Percentiles rank a stretch among this genome's conserved stretches.
phyloP scores from a whole-genome alignment of 345 rosid genomes.

The Citrus unshiu region DNA sequence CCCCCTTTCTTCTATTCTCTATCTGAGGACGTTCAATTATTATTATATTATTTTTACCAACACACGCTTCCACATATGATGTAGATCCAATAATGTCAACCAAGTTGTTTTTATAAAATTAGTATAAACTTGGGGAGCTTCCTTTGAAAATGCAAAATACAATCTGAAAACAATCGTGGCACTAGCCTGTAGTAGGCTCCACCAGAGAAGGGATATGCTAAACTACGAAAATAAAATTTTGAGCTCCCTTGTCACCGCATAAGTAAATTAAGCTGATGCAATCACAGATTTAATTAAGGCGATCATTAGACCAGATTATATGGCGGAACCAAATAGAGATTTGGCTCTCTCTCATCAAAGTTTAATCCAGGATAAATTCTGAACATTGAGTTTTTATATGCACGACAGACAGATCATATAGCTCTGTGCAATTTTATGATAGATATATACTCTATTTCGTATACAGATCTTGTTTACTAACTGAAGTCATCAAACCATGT shows the following conservation, averaged over 20 bases:
- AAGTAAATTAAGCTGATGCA: not conserved
- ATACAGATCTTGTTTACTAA: not conserved
- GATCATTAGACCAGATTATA: not conserved
- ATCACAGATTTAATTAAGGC: not conserved
- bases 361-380: not conserved
- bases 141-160: too few species aligned
- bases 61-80: not conserved
- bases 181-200: not conserved
- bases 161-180: not conserved
- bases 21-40: not conserved
- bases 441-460: not conserved
- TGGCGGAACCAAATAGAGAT: not conserved
- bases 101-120: not conserved
- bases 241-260: not conserved
- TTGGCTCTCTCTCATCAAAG: not conserved
- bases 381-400: slow-evolving; percentile 10
- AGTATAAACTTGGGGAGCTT: not conserved
- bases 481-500: slow-evolving; percentile 33
- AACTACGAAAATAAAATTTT: not conserved
- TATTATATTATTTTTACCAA: not conserved
- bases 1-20: not conserved
- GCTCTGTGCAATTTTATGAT: not conserved
- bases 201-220: not conserved
- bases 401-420: not conserved
- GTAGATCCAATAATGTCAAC: not conserved